Evolutionary conservation across 208 protist species (phyloP), one percentile per base, ranked within the genome.

Genomic region (Porcisia hertigi): DNA sequence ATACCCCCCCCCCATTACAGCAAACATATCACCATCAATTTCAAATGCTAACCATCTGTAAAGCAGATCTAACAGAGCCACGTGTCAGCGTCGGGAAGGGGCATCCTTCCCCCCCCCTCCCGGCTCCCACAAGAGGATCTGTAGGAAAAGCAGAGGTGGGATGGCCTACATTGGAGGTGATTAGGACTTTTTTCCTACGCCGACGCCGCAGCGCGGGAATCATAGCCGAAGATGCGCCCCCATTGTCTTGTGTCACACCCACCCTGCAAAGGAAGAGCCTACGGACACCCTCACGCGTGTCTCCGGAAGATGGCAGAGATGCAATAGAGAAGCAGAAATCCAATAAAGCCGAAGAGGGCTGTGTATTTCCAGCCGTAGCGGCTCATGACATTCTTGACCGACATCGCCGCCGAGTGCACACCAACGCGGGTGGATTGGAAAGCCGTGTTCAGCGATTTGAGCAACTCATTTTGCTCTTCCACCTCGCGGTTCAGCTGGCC

Each of bases 381-480:
- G 12, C 71, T 71, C 79, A 94, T 86, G 7, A 93, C 89, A 34
- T 72, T 81, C 39, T 84, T 82, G 53, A 96, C 79, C 3, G 82
- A 79, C 14, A 54, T 76, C 14, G 94, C 84, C 30, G 90, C 83
- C 20, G 77, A 75, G 62, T 83, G 82, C 25, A 96, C 89, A 16
- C 92, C 92, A 25, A 80, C 71, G 18, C 80, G 80, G 25, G 92
- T 89, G 1, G 77, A 82, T 30, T 76, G 82, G 49, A 96, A 91
- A 3, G 83, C 80, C 45, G 60, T 77, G 49, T 82, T 73, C 9
- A 96, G 73, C 16, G 73, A 69, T 39, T 81, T 66, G 0, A 96
- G 83, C 8, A 96, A 72, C 25, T 86, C 62, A 66, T 96, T 96
- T 20, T 96, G 92, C 75, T 95, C 87, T 67, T 85, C 80, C 1